These are phyloP conservation scores for Hordeum pubiflorum DNA, from an alignment of 202 grass and related monocot species.

Conservation along the genomic window DNA sequence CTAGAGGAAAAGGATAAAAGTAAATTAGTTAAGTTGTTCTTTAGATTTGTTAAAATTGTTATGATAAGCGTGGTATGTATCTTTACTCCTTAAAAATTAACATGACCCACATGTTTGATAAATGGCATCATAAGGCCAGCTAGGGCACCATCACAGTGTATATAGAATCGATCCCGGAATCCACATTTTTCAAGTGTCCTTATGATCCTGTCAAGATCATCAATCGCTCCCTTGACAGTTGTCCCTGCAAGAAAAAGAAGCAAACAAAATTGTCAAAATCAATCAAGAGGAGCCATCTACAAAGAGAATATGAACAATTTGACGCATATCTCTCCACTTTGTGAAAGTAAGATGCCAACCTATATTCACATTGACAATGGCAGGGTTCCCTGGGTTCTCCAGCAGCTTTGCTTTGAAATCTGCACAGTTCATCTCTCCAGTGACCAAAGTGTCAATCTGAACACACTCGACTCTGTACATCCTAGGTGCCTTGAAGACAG, in stretches of 20 bases:
- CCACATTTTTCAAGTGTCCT: conserved; percentile 28
- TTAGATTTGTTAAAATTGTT: no score
- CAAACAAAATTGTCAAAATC: no score
- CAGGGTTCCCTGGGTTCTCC: conserved; percentile 36
- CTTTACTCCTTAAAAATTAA: neutral
- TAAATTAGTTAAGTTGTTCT: neutral
- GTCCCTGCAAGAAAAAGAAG: conserved; percentile 16
- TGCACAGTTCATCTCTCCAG: conserved; percentile 51
- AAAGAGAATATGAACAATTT: no score
- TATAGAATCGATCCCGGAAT: conserved; percentile 27
- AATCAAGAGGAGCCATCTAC: neutral
- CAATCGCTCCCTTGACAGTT: conserved; percentile 38
- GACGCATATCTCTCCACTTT: no score
- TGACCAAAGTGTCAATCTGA: conserved; percentile 27
- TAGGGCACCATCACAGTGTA: conserved; percentile 40
- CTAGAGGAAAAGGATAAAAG: neutral
- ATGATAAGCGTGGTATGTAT: neutral
- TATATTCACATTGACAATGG: conserved; percentile 66
- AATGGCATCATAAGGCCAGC: neutral
- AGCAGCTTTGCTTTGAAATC: conserved; percentile 38
- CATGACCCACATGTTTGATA: neutral
- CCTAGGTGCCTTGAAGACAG: conserved; percentile 37
- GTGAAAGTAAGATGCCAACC: conserved; percentile 11
- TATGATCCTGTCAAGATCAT: conserved; percentile 39
- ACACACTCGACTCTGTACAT: conserved; percentile 67